These are phyloP conservation scores for Nakazawaea anatomiae DNA, from an alignment of 805 yeast genomes.

Conservation along the genomic window DNA sequence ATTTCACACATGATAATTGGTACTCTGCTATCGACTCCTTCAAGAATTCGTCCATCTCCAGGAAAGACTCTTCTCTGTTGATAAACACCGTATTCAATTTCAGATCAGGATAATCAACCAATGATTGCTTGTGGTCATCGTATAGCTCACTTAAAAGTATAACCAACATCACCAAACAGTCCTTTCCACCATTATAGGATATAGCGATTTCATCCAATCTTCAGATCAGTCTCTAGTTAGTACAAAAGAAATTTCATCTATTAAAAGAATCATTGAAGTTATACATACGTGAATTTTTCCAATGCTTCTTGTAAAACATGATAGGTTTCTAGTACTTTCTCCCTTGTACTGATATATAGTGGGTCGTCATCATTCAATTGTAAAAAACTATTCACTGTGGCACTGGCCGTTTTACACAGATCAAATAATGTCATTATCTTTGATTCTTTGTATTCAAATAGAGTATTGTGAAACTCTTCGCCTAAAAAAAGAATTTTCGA, in stretches of 20 bases:
- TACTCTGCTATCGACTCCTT: conserved; percentile 46
- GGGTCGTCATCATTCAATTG: neutral
- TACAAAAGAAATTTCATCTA: neutral
- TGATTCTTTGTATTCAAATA: too few relatives aligned
- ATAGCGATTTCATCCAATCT: conserved; percentile 54
- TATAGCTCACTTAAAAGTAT: conserved; percentile 55
- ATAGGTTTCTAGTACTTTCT: conserved; percentile 3
- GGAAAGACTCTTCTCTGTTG: conserved; percentile 67
- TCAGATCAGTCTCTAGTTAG: neutral
- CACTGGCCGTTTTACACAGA: conserved; percentile 7
- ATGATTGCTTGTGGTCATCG: conserved; percentile 14
- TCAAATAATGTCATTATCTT: conserved; percentile 2
- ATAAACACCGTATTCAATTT: conserved; percentile 64
- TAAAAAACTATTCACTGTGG: conserved; percentile 3
- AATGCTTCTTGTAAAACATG: conserved; percentile 5
- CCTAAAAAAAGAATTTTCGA: too few relatives aligned
- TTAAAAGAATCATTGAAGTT: too few relatives aligned
- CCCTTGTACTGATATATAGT: conserved; percentile 1
- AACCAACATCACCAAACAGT: conserved; percentile 84
- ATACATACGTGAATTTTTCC: conserved; percentile 7
- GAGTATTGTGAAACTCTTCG: too few relatives aligned
- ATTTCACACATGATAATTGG: conserved; percentile 40
- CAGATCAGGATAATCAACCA: conserved; percentile 17
- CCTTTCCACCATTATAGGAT: conserved; percentile 95
- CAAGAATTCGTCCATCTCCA: conserved; percentile 65